Conservation (phyloP, 2,329 filamentous ascomycete genomes). For the Scopulariopsis brevicaulis region DNA sequence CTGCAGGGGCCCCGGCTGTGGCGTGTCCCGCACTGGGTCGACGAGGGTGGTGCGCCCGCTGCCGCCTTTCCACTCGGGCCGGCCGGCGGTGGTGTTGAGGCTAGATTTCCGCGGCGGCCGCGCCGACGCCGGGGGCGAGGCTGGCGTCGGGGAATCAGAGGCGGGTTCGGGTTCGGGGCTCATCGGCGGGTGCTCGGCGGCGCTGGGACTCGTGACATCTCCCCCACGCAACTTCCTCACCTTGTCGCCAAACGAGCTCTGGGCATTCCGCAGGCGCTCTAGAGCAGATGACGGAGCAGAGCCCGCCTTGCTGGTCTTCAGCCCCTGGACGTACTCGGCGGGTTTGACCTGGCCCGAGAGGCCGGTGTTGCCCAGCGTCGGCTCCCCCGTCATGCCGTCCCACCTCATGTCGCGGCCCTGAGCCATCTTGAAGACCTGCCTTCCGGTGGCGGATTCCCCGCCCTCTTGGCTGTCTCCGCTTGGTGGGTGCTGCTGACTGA, state of each 20-base stretch:
- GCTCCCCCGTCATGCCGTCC: constrained; percentile 58
- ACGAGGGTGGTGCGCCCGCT: constrained; percentile 57
- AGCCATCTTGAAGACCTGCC: constrained; percentile 9
- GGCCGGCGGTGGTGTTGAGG: background rate
- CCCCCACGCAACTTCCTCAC: constrained; percentile 25
- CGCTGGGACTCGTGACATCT: background rate
- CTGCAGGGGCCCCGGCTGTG: constrained; percentile 41
- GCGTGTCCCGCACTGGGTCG: constrained; percentile 51
- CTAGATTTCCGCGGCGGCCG: background rate
- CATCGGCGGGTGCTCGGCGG: background rate
- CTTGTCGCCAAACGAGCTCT: constrained; percentile 29
- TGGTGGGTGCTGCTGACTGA: background rate
- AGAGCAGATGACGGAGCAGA: constrained; percentile 5
- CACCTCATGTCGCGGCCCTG: constrained; percentile 34
- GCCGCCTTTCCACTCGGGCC: constrained; percentile 60
- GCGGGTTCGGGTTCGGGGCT: background rate
- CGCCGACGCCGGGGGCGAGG: background rate
- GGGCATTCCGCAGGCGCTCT: constrained; percentile 6
- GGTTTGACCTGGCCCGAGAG: constrained; percentile 45
- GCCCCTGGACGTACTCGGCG: constrained; percentile 27
- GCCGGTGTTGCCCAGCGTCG: constrained; percentile 43
- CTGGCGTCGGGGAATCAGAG: background rate
- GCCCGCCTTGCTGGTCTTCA: constrained; percentile 15
- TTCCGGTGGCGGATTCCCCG: constrained; percentile 8
- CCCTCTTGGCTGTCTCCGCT: constrained; percentile 12